Evolutionary conservation across 179 eudicot species (phyloP).

Genomic region (Patellifolia procumbens): DNA sequence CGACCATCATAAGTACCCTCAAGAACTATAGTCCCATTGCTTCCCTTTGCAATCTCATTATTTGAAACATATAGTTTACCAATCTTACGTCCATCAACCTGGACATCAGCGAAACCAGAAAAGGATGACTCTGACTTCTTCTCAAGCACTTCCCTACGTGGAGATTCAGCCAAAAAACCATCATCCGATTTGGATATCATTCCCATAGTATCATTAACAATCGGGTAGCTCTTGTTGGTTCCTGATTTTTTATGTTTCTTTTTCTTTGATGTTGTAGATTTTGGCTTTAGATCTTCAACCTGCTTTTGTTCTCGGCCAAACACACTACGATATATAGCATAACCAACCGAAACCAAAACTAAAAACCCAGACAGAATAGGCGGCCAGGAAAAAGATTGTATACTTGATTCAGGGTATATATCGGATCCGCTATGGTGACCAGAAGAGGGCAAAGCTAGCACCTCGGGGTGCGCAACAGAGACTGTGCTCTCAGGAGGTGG

Average conservation of each 20-base stretch:
- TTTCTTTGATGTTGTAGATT: conserved; percentile 45
- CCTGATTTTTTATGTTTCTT: conserved; percentile 54
- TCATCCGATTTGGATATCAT: conserved; percentile 20
- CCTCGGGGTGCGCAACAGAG: conserved; percentile 16
- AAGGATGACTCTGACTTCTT: conserved; percentile 18
- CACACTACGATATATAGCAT: conserved; percentile 28
- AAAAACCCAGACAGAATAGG: conserved; percentile 34
- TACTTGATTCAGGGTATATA: conserved; percentile 24
- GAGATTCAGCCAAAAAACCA: conserved; percentile 8
- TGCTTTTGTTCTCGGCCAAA: conserved; percentile 22
- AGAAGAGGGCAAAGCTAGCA: conserved; percentile 50
- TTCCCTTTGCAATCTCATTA: conserved; percentile 68
- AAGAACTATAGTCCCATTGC: conserved; percentile 69
- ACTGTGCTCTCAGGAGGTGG: conserved; percentile 36
- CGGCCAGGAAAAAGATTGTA: conserved; percentile 29
- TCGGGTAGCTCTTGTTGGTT: conserved; percentile 32
- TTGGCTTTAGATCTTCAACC: conserved; percentile 36
- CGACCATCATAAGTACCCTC: conserved; percentile 77
- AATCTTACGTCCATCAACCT: conserved; percentile 46
- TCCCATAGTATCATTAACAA: conserved; percentile 19
- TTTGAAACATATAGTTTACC: conserved; percentile 52
- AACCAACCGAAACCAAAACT: conserved; percentile 31
- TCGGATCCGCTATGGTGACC: conserved; percentile 19
- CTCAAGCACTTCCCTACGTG: conserved; percentile 24
- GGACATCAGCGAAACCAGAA: conserved; percentile 18